Base-by-base conservation (phyloP, 192 early-diverging fungal species). In the Coemansia sp. region DNA sequence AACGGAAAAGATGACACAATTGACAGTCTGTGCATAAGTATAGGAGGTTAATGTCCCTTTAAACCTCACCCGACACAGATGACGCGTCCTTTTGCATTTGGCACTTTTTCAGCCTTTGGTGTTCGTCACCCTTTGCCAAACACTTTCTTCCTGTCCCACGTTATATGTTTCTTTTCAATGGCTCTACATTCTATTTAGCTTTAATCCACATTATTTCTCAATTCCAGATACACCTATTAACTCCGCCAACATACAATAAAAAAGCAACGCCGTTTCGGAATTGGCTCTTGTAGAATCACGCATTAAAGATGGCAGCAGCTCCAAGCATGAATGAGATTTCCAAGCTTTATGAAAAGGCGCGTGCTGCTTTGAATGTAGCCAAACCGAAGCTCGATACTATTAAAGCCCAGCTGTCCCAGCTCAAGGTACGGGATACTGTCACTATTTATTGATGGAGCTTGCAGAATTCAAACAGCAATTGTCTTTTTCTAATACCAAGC, bases 381-480 rank as follows among this genome's bases (percentile, higher is more conserved):
- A 81, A 61, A 31, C 78, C 78, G 9, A 71, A 81, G 74, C 70
- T 75, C 59, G 67, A 72, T 51, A 52, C 66, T 20, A 62, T 75
- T 51, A 67, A 61, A 52, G 30, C 68, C 18, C 68, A 75, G n/a
- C 35, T 81, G 63, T 81, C 78, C 9, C 72, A 81, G 64, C 67
- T 81, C 2, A 81, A 81, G 78, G 77, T 79, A 73, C 62, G 61
- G 37, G 16, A 15, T 9, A 31, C n/a, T 35, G 43, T 34, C 34
- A 21, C 2, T 31, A 13, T 42, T 23, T 21, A 52, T 13, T 29
- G 6, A 26, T 2, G 33, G 6, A 31, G 28, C 3, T 55, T 33
- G 12, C 0, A 52, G 8, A 52, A 21, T 40, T 3, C 39, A 18
- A n/a, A 1, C 40, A 7, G 18, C 45, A 18, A 21, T 16, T 56